A percentile compares a stretch with the other conserved stretches of the same genome.
Evolutionary conservation across 2,329 filamentous ascomycete genomes (phyloP).

Genomic region (Juglanconis oblonga): DNA sequence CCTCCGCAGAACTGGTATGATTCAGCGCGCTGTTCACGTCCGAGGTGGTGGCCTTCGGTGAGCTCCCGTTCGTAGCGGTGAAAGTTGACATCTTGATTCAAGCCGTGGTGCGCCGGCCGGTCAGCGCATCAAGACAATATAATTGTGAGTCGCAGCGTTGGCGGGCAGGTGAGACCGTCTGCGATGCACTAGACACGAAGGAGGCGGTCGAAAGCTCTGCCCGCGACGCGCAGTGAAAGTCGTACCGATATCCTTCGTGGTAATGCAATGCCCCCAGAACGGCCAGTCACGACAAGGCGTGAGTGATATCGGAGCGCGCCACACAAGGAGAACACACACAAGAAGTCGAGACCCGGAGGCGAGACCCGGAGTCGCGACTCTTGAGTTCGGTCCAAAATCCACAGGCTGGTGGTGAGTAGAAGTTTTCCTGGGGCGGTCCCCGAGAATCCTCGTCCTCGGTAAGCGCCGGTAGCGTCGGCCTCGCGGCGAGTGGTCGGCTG

Average conservation of each 20-base stretch:
- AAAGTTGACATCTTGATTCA: slow-evolving; percentile 47
- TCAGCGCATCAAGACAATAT: not conserved
- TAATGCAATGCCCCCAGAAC: not conserved
- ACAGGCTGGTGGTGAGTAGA: not conserved
- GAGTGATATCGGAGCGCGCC: not conserved
- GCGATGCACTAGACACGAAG: not conserved
- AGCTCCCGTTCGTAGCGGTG: slow-evolving; percentile 45
- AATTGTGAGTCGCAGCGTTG: not conserved
- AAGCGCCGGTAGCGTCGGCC: slow-evolving; percentile 2
- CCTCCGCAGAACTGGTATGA: slow-evolving; percentile 31
- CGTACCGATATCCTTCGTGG: not conserved
- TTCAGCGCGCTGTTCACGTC: slow-evolving; percentile 25
- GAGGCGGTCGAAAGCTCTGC: not conserved
- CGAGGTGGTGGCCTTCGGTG: slow-evolving; percentile 32
- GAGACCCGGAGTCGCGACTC: not conserved
- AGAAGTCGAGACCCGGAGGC: not conserved
- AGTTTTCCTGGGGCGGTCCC: not conserved
- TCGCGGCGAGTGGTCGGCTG: not conserved
- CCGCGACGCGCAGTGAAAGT: not conserved
- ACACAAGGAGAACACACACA: not conserved
- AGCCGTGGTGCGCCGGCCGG: slow-evolving; percentile 4
- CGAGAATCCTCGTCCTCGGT: not conserved
- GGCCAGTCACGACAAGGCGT: not conserved
- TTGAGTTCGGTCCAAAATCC: not conserved
- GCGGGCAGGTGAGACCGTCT: not conserved